Conservation (phyloP, 1,284 basidiomycete genomes). For the Moesziomyces sp. region DNA sequence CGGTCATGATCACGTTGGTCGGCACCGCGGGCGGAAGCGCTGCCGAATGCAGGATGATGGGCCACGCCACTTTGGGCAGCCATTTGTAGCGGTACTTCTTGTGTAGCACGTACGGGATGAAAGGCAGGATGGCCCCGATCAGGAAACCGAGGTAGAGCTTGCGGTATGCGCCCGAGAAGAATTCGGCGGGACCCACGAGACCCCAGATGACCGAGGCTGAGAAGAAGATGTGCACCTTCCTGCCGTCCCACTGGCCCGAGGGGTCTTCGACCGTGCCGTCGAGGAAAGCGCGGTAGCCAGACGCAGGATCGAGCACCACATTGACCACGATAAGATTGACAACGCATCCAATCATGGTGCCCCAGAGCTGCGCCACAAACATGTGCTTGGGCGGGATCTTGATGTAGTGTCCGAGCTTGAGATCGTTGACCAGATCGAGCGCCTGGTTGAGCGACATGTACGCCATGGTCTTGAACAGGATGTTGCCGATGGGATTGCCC, state of each 20-base stretch:
- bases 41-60: constrained; percentile 71
- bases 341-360: constrained; percentile 70
- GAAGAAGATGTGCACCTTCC: constrained; percentile 66
- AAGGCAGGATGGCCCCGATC: constrained; percentile 69
- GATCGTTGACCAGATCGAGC: constrained; percentile 69
- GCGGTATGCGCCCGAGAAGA: constrained; percentile 70
- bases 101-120: constrained; percentile 69
- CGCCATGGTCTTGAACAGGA: constrained; percentile 68
- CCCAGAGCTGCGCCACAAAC: constrained; percentile 71
- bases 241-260: constrained; percentile 69
- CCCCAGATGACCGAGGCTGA: constrained; percentile 71
- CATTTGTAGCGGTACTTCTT: constrained; percentile 63
- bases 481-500: constrained; percentile 70
- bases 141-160: constrained; percentile 69
- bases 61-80: constrained; percentile 69
- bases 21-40: constrained; percentile 67
- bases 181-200: constrained; percentile 69
- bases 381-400: constrained; percentile 70
- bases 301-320: constrained; percentile 65
- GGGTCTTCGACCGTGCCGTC: constrained; percentile 70
- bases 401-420: constrained; percentile 69
- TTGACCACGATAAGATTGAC: constrained; percentile 69
- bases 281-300: constrained; percentile 65
- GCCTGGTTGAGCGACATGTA: constrained; percentile 69
- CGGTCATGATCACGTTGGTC: constrained; percentile 71